Evolutionary conservation across 805 yeast genomes (phyloP), one percentile per base, ranked within the genome.

Genomic region (Metschnikowia aberdeeniae): DNA sequence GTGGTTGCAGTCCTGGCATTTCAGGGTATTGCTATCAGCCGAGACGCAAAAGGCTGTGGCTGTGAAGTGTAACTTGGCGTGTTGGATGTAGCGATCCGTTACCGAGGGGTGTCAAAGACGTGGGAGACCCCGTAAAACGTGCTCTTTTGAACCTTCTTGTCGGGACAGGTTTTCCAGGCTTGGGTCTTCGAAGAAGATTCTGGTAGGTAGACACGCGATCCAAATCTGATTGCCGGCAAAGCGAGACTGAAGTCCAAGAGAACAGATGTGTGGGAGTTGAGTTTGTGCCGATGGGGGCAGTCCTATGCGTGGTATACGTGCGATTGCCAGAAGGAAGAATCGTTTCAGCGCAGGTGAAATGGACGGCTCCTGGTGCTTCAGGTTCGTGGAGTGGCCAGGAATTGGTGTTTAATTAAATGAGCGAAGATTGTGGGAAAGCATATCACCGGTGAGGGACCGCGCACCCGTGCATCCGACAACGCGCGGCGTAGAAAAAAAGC

Each of bases 371-470:
- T n/a, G 33, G 34, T 37, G 40, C 40, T 29, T 19, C 6, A 20
- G 30, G 5, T 17, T 37, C 27, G 27, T 11, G 20, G 29, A 19
- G 34, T 29, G 26, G 34, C 12, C 27, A 19, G 22, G 40, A 29
- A 20, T 37, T 19, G 40, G 40, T 37, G 34, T 29, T 19, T 37
- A 20, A 28, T 28, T 26, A 37, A 37, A 37, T 29, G 40, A 37
- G 40, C 40, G 40, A 37, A 37, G 40, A 37, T 37, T 37, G 34
- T 28, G 40, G 40, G 40, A 37, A 37, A 37, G 40, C 40, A 37
- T 29, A 37, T 37, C 40, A 37, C 40, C 34, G 40, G 40, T 19
- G 40, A 34, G 36, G 36, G 10, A 17, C 41, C 40, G 39, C 22
- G 14, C 43, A 36, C 33, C 34, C 29, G 33, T 36, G 24, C 43